Evolutionary conservation across 345 rosid species (phyloP).

Genomic region (Isatis tinctoria): DNA sequence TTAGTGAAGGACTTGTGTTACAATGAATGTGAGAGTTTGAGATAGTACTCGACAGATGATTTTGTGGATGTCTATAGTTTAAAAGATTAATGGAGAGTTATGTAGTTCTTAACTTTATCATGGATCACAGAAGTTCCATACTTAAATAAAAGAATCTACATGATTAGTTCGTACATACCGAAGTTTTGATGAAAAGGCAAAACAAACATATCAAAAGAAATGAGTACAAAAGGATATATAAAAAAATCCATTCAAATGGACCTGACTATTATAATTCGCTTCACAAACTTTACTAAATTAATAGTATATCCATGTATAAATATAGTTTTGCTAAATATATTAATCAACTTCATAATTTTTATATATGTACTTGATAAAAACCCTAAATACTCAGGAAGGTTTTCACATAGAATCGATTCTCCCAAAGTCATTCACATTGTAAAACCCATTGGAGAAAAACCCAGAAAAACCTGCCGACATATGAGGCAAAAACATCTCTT

Average conservation of each 20-base stretch:
- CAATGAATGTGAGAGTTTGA: neutral
- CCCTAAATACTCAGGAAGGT: neutral
- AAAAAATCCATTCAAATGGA: neutral
- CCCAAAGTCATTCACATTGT: slow-evolving; percentile 27
- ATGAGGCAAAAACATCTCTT: slow-evolving; percentile 23
- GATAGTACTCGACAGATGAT: neutral
- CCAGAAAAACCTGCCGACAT: slow-evolving; percentile 36
- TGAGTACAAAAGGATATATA: neutral
- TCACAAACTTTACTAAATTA: neutral
- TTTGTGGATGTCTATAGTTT: neutral
- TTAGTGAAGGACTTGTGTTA: neutral
- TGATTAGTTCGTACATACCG: neutral
- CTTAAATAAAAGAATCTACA: neutral
- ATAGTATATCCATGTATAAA: neutral
- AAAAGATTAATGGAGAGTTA: neutral
- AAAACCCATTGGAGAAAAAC: slow-evolving; percentile 25
- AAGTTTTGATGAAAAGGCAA: neutral
- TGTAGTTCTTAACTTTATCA: neutral
- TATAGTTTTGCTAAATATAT: neutral
- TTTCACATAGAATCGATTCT: slow-evolving; percentile 28
- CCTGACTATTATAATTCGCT: neutral
- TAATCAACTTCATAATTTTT: neutral
- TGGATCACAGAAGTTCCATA: neutral
- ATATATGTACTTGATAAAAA: slow-evolving; percentile 20
- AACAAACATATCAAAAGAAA: neutral